phyloP scores from a whole-genome alignment of 169 alveolate genomes.

The Cystoisospora suis region DNA sequence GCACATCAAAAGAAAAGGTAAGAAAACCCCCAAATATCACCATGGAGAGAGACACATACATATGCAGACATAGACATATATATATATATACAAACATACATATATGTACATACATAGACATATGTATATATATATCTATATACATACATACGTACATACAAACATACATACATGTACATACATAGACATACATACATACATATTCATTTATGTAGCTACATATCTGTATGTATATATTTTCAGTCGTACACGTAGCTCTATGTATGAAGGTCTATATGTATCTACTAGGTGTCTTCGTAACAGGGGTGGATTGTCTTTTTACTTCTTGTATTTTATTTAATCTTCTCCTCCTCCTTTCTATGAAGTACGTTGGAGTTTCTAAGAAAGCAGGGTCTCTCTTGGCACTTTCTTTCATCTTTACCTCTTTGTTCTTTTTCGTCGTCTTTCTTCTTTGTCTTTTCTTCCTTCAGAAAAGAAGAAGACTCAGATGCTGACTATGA shows the following conservation, averaged over 20 bases:
- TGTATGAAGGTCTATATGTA: background rate
- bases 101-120: background rate
- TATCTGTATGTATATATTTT: background rate
- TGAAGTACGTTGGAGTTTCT: background rate
- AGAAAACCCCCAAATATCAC: background rate
- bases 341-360: background rate
- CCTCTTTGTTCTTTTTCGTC: background rate
- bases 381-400: background rate
- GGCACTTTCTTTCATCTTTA: background rate
- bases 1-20: background rate
- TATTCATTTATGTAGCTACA: background rate
- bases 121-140: background rate
- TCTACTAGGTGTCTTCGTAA: background rate
- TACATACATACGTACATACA: background rate
- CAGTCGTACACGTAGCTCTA: background rate
- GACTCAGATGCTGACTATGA: too few species aligned
- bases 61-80: background rate
- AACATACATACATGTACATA: background rate
- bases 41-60: background rate
- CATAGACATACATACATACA: too few species aligned
- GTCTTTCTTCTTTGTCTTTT: background rate
- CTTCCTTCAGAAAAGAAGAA: background rate
- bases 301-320: background rate
- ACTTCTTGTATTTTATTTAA: too few species aligned
- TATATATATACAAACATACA: background rate